Conservation (phyloP, 1,284 basidiomycete species). For the Malassezia slooffiae region DNA sequence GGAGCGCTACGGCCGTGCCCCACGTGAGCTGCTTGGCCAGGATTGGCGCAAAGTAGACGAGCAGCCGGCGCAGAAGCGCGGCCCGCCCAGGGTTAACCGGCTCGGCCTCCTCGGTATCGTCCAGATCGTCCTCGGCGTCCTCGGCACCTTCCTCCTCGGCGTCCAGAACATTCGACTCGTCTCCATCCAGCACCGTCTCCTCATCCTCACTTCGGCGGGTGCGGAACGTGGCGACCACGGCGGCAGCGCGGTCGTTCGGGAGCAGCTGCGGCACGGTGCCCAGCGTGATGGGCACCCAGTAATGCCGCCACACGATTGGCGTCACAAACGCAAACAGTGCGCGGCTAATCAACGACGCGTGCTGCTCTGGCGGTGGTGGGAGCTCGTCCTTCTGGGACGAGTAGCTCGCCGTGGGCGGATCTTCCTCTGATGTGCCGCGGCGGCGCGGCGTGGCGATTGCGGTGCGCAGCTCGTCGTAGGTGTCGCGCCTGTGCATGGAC, state of each 20-base stretch:
- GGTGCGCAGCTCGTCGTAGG: conserved; percentile 29
- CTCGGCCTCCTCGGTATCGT: not conserved
- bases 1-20: conserved; percentile 48
- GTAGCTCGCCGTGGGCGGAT: not conserved
- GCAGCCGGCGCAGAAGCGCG: conserved; percentile 46
- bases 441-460: conserved; percentile 32
- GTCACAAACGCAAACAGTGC: conserved; percentile 35
- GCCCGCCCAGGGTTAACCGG: no score
- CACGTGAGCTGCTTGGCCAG: conserved; percentile 46
- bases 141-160: no score
- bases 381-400: conserved; percentile 3
- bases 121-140: not conserved
- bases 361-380: conserved; percentile 31
- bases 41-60: conserved; percentile 46
- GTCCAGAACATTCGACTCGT: not conserved
- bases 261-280: conserved; percentile 51
- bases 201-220: conserved; percentile 19
- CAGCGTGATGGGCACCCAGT: conserved; percentile 47
- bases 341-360: conserved; percentile 35
- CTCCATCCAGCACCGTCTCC: conserved; percentile 1
- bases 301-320: conserved; percentile 49
- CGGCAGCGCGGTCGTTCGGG: conserved; percentile 51
- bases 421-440: conserved; percentile 11
- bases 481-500: conserved; percentile 31
- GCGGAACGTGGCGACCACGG: conserved; percentile 38